These are phyloP conservation scores for Blastomyces emzantsi DNA, from an alignment of 2,329 filamentous ascomycete species.

Conservation along the genomic window DNA sequence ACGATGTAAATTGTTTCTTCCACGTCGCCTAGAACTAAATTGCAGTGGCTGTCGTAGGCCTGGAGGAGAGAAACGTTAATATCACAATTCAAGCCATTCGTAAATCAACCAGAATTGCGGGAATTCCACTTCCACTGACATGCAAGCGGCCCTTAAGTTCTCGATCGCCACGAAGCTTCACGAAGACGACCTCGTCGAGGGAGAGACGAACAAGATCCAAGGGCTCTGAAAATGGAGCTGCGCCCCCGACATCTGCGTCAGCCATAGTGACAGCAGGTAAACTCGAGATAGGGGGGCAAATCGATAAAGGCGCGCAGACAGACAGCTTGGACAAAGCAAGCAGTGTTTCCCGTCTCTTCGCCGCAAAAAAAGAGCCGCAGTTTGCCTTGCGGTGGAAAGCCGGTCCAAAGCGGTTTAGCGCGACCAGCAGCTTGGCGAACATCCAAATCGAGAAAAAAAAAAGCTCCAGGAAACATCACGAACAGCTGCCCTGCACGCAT, in stretches of 20 bases:
- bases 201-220: conserved; percentile 92
- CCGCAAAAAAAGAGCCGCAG: background rate
- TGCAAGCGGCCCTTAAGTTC: conserved; percentile 93
- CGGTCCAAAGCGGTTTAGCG: conserved; percentile 12
- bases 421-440: background rate
- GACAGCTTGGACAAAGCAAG: background rate
- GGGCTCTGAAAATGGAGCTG: conserved; percentile 70
- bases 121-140: conserved; percentile 49
- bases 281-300: background rate
- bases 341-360: background rate
- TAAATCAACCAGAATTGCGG: background rate
- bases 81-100: background rate
- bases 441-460: background rate
- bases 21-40: conserved; percentile 88
- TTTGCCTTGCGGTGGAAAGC: background rate
- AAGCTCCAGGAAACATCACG: background rate
- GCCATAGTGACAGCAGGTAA: conserved; percentile 45
- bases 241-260: conserved; percentile 64
- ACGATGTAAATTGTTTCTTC: conserved; percentile 95
- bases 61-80: conserved; percentile 32
- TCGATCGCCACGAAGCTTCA: conserved; percentile 90
- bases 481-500: background rate
- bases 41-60: conserved; percentile 99
- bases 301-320: background rate
- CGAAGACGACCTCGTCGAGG: conserved; percentile 91